Percentiles rank a stretch among this genome's conserved stretches.
These are phyloP conservation scores for Geopyxis carbonaria DNA, from an alignment of 495 filamentous ascomycete genomes.

Conservation along the genomic window DNA sequence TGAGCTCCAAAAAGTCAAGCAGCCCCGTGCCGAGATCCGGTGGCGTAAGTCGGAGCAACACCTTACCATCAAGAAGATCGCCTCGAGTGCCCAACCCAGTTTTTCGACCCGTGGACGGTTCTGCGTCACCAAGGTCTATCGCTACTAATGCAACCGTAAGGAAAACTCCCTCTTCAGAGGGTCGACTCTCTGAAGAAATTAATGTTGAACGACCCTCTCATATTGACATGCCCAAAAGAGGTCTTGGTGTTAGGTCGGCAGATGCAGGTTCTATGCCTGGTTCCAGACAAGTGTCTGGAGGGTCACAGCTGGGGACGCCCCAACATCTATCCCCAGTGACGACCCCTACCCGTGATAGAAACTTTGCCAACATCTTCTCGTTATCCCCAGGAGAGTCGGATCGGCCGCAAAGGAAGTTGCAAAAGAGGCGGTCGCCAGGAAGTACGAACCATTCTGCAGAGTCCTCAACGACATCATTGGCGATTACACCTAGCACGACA, in stretches of 20 bases:
- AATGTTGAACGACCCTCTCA: too few relatives aligned
- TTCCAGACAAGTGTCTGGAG: conserved; percentile 29
- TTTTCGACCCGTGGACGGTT: conserved; percentile 1
- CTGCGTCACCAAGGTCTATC: conserved; percentile 1
- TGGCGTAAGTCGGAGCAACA: conserved; percentile 82
- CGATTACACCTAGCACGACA: conserved; percentile 20
- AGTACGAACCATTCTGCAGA: conserved; percentile 68
- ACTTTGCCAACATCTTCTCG: conserved; percentile 48
- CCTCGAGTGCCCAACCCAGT: conserved; percentile 42
- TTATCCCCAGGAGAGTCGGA: conserved; percentile 45
- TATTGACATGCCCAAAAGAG: too few relatives aligned
- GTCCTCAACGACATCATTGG: conserved; percentile 63
- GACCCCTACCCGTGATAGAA: conserved; percentile 55
- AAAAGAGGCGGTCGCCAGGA: conserved; percentile 60
- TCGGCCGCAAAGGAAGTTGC: conserved; percentile 51
- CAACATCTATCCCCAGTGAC: conserved; percentile 30
- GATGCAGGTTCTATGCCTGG: too few relatives aligned
- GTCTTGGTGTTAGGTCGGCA: too few relatives aligned
- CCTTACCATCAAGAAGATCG: conserved; percentile 82
- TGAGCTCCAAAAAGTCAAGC: conserved; percentile 49
- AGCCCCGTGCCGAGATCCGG: conserved; percentile 45
- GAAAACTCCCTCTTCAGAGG: conserved; percentile 1
- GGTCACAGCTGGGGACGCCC: conserved; percentile 12
- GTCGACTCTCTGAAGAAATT: too few relatives aligned
- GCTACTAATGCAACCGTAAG: neutral